phyloP scores from a whole-genome alignment of 2,329 filamentous ascomycete genomes.

The Aspergillus sp. region DNA sequence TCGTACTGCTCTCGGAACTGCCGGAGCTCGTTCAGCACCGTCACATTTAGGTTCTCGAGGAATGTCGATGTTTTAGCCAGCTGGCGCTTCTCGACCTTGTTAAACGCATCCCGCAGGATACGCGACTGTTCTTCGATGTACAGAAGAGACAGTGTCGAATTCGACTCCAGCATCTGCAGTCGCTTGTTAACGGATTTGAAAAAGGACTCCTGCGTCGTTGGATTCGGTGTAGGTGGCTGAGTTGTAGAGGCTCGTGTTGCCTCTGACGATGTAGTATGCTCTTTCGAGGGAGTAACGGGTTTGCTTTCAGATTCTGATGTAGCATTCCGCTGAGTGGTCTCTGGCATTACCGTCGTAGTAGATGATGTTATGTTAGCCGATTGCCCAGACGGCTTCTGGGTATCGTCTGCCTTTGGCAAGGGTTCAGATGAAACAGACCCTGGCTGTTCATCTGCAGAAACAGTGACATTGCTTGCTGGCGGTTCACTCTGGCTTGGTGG shows the following conservation, averaged over 20 bases:
- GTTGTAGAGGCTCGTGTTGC: constrained; percentile 30
- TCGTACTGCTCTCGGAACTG: constrained; percentile 80
- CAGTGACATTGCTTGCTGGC: constrained; percentile 2
- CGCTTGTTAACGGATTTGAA: constrained; percentile 96
- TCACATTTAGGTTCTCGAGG: constrained; percentile 74
- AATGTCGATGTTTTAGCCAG: constrained; percentile 73
- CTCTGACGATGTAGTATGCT: constrained; percentile 20
- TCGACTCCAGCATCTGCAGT: constrained; percentile 79
- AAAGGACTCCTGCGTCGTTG: constrained; percentile 92
- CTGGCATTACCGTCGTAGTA: constrained; percentile 8
- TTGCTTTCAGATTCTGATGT: constrained; percentile 16
- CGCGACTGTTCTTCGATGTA: constrained; percentile 96
- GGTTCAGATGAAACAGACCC: background rate
- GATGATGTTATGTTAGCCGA: constrained; percentile 9
- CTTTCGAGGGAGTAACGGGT: constrained; percentile 14
- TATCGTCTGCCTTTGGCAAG: constrained; percentile 9
- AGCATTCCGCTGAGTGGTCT: constrained; percentile 12
- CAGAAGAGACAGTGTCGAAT: constrained; percentile 82
- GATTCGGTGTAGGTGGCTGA: constrained; percentile 49
- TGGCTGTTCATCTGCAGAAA: constrained; percentile 2
- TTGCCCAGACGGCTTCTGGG: constrained; percentile 12
- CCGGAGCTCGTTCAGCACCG: constrained; percentile 71
- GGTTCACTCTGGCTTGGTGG: constrained; percentile 7
- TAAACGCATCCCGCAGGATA: constrained; percentile 77
- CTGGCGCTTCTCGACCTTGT: constrained; percentile 78